Conservation (phyloP, 2,329 filamentous ascomycete genomes). For the Onygena corvina region DNA sequence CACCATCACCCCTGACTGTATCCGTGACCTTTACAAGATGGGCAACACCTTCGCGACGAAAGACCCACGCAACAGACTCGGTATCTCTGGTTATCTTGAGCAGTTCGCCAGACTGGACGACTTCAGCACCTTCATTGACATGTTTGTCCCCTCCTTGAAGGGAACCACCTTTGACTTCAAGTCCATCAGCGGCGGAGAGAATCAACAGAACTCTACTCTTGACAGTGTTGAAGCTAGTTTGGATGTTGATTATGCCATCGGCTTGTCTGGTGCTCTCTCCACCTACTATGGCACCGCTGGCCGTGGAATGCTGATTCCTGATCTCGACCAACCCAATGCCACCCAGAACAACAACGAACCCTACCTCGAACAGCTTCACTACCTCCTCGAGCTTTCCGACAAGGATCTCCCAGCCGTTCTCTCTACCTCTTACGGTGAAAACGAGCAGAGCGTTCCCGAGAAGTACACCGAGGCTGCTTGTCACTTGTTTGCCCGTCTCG, state of each 20-base stretch:
- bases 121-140: constrained; percentile 44
- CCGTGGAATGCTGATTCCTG: constrained; percentile 39
- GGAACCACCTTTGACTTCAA: constrained; percentile 46
- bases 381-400: constrained; percentile 48
- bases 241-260: constrained; percentile 50
- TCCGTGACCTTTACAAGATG: constrained; percentile 40
- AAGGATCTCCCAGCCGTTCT: constrained; percentile 50
- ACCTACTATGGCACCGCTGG: constrained; percentile 50
- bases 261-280: constrained; percentile 43
- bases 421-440: constrained; percentile 58
- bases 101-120: constrained; percentile 44
- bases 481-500: constrained; percentile 51
- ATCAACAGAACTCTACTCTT: constrained; percentile 38
- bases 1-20: constrained; percentile 38
- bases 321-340: constrained; percentile 31
- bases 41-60: constrained; percentile 27
- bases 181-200: constrained; percentile 45
- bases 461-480: constrained; percentile 53
- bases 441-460: constrained; percentile 50
- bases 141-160: constrained; percentile 43
- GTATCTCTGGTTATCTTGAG: constrained; percentile 40
- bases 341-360: constrained; percentile 49
- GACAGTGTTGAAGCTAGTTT: constrained; percentile 49
- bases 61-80: constrained; percentile 31
- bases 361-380: constrained; percentile 51